These are phyloP conservation scores for Cardamine chenopodiifolia DNA, from an alignment of 345 rosid species.

Conservation along the genomic window DNA sequence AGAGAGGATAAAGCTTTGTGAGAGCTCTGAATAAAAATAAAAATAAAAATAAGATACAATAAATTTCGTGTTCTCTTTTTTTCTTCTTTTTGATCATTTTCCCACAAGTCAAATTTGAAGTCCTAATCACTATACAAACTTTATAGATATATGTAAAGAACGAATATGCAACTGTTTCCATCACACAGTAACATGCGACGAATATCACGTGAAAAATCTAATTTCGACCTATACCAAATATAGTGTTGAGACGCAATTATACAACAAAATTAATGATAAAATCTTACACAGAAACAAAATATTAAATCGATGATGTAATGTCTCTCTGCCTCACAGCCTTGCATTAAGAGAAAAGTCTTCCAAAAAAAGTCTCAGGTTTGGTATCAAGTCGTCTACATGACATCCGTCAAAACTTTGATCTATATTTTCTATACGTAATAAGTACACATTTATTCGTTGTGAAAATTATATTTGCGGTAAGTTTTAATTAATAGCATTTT, in stretches of 20 bases:
- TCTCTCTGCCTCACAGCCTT: constrained; percentile 15
- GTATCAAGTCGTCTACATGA: constrained; percentile 4
- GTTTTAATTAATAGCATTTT: not conserved
- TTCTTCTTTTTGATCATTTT: not conserved
- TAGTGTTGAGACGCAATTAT: not conserved
- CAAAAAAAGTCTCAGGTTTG: constrained; percentile 8
- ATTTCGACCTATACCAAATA: not conserved
- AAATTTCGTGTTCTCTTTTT: not conserved
- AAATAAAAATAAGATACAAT: not conserved
- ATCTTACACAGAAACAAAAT: not conserved
- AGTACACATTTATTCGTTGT: not conserved
- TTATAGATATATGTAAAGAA: not conserved
- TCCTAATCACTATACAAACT: not conserved
- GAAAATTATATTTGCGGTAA: not conserved
- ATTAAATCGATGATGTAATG: not conserved
- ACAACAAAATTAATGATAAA: not conserved
- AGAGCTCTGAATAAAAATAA: too few relatives aligned
- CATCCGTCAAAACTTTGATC: not conserved
- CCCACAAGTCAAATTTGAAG: not conserved
- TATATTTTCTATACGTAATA: not conserved
- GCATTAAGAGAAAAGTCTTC: constrained; percentile 13
- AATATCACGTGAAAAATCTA: not conserved
- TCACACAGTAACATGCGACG: constrained; percentile 16
- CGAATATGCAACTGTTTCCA: not conserved
- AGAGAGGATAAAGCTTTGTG: not conserved